These are phyloP conservation scores for Ogataea methylovora DNA, from an alignment of 805 yeast species.

Conservation along the genomic window DNA sequence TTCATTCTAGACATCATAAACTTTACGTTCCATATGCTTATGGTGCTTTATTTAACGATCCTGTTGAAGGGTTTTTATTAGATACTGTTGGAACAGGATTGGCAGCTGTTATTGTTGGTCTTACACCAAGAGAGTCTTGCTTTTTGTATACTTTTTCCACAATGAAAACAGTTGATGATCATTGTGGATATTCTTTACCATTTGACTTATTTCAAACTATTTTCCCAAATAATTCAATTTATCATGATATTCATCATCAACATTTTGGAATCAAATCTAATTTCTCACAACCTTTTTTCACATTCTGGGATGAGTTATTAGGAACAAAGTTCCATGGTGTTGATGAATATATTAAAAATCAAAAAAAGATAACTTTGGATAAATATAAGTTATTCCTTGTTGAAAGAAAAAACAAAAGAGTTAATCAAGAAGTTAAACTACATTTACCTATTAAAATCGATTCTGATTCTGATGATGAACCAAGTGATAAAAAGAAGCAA, in stretches of 20 bases:
- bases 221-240: constrained; percentile 92
- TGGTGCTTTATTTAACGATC: constrained; percentile 93
- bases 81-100: constrained; percentile 92
- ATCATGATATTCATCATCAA: constrained; percentile 97
- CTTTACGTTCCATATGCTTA: constrained; percentile 94
- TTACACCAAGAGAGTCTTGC: constrained; percentile 72
- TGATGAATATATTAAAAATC: constrained; percentile 57
- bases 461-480: constrained; percentile 4
- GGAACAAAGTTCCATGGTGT: constrained; percentile 66
- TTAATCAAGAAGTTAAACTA: neutral
- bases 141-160: constrained; percentile 81
- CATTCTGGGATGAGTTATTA: constrained; percentile 77
- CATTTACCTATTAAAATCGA: neutral
- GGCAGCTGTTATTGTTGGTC: constrained; percentile 53
- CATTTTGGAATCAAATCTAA: constrained; percentile 90
- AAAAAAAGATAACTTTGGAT: constrained; percentile 57
- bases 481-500: too few relatives aligned
- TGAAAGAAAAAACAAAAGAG: constrained; percentile 23
- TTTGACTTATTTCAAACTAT: constrained; percentile 82
- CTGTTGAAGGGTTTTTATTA: constrained; percentile 85
- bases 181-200: constrained; percentile 95
- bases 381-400: constrained; percentile 54
- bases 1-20: constrained; percentile 93
- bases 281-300: constrained; percentile 93
- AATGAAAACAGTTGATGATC: constrained; percentile 95